phyloP scores from a whole-genome alignment of 2,329 filamentous ascomycete species.

The Xylariaceae sp. region DNA sequence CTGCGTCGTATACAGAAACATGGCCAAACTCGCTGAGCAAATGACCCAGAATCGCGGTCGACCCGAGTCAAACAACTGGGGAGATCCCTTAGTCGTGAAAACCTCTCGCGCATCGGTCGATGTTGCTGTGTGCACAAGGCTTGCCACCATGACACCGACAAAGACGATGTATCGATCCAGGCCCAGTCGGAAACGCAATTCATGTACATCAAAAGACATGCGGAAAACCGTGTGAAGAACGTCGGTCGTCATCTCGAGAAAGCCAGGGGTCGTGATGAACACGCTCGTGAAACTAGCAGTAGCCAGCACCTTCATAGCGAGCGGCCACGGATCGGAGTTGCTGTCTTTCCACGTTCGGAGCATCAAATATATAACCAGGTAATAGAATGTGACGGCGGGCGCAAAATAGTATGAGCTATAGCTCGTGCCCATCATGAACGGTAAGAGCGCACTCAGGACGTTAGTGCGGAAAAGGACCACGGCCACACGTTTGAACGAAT shows the following conservation, averaged over 20 bases:
- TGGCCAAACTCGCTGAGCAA: conserved; percentile 28
- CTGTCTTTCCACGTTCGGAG: conserved; percentile 38
- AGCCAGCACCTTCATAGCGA: conserved; percentile 44
- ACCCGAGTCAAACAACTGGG: conserved; percentile 9
- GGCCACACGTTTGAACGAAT: conserved; percentile 48
- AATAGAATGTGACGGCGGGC: conserved; percentile 57
- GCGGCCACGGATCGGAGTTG: conserved; percentile 40
- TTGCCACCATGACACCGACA: conserved; percentile 48
- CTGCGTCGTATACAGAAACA: conserved; percentile 34
- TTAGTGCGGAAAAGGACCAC: conserved; percentile 54
- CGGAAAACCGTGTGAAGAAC: conserved; percentile 39
- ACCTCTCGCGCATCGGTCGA: conserved; percentile 18
- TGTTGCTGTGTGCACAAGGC: conserved; percentile 34
- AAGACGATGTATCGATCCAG: conserved; percentile 53
- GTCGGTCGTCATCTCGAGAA: conserved; percentile 39
- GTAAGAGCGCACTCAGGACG: conserved; percentile 46
- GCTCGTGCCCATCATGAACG: conserved; percentile 51
- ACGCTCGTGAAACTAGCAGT: conserved; percentile 38
- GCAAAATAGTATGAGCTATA: conserved; percentile 57
- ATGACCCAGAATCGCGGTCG: conserved; percentile 10
- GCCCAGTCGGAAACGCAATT: conserved; percentile 46
- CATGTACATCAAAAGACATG: conserved; percentile 44
- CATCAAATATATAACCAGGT: conserved; percentile 50
- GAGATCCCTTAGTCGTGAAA: conserved; percentile 16
- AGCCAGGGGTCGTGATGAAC: conserved; percentile 33